A percentile compares a stretch with the other conserved stretches of the same genome.
These are phyloP conservation scores for Fonsecaea erecta DNA, from an alignment of 2,329 filamentous ascomycete species.

Conservation along the genomic window DNA sequence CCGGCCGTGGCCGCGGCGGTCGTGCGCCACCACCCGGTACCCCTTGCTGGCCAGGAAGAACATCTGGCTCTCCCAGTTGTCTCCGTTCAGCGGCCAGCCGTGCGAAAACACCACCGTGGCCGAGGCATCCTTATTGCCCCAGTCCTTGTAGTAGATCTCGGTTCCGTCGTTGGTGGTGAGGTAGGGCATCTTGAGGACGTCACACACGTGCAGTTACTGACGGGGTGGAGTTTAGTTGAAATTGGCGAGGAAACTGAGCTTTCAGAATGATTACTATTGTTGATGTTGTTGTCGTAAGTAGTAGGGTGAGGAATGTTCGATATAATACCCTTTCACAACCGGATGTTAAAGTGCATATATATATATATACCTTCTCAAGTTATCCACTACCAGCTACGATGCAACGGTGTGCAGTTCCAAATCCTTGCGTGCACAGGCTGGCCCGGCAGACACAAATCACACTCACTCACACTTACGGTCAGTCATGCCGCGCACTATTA, in stretches of 20 bases:
- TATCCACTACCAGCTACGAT: background rate
- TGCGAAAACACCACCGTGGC: slow-evolving; percentile 46
- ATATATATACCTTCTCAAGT: background rate
- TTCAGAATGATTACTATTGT: background rate
- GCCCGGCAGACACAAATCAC: background rate
- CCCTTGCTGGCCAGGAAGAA: slow-evolving; percentile 46
- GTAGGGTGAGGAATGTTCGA: background rate
- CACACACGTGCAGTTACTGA: background rate
- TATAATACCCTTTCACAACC: too few relatives aligned
- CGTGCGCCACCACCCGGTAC: slow-evolving; percentile 46
- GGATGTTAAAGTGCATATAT: too few relatives aligned
- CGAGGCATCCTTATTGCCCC: slow-evolving; percentile 46
- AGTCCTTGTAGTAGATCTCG: slow-evolving; percentile 51
- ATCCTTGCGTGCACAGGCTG: background rate
- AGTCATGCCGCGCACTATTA: background rate
- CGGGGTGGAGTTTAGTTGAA: background rate
- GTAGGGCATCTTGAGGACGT: slow-evolving; percentile 36
- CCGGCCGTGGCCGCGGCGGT: slow-evolving; percentile 47
- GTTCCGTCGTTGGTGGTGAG: slow-evolving; percentile 47
- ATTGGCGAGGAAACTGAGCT: background rate
- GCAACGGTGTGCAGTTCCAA: background rate
- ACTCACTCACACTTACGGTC: too few relatives aligned
- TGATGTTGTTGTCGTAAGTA: background rate
- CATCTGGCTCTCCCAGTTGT: slow-evolving; percentile 50
- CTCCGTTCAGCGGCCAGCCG: slow-evolving; percentile 49